These are phyloP conservation scores for Penicillium robsamsonii DNA, from an alignment of 495 filamentous ascomycete genomes.

Conservation along the genomic window DNA sequence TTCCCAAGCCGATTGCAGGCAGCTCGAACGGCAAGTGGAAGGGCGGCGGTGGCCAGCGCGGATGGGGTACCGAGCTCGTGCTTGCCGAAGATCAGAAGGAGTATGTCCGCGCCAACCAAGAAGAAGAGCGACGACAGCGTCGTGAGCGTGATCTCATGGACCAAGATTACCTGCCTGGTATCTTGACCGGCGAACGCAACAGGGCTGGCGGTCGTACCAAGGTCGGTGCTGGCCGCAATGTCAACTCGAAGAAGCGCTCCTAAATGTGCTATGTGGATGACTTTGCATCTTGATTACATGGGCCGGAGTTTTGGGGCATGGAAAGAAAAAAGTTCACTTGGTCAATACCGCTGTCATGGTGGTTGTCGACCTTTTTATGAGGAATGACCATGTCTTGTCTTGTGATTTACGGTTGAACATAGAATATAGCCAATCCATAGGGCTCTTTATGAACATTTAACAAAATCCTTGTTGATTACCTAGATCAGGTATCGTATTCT, in stretches of 20 bases:
- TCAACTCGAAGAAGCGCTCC: constrained; percentile 74
- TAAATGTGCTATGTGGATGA: constrained; percentile 27
- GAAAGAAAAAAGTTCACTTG: constrained; percentile 29
- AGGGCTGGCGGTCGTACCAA: constrained; percentile 62
- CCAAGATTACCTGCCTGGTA: constrained; percentile 84
- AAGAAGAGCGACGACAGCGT: constrained; percentile 59
- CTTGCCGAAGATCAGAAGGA: constrained; percentile 97
- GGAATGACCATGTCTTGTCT: constrained; percentile 19
- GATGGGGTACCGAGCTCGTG: constrained; percentile 80
- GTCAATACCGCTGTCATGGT: constrained; percentile 7
- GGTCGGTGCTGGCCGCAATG: constrained; percentile 81
- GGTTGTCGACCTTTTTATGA: constrained; percentile 20
- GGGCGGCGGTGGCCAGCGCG: constrained; percentile 77
- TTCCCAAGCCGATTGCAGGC: constrained; percentile 87
- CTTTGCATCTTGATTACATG: constrained; percentile 29
- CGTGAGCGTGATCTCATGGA: constrained; percentile 84
- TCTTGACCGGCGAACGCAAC: constrained; percentile 75
- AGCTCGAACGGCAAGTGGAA: constrained; percentile 70
- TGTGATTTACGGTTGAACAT: constrained; percentile 16
- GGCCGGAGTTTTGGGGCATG: constrained; percentile 36
- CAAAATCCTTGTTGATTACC: constrained; percentile 4
- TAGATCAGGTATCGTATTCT: constrained; percentile 16
- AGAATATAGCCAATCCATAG: constrained; percentile 20
- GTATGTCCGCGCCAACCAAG: constrained; percentile 62
- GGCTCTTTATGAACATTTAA: constrained; percentile 17